Base-by-base conservation (phyloP, 176 grass and related monocot genomes). In the Hordeum vulgare region DNA sequence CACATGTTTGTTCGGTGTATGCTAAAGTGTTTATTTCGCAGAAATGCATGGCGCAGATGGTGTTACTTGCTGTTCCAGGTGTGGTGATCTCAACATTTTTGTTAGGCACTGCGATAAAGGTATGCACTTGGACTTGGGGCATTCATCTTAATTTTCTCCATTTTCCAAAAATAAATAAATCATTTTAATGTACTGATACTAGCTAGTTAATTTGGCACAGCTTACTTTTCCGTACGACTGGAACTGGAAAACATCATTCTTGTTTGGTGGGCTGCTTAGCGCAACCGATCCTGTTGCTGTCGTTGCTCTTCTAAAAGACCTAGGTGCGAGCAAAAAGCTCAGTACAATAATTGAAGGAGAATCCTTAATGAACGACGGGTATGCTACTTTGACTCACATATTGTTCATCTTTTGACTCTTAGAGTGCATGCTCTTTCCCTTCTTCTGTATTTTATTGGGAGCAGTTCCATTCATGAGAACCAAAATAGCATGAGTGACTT, bases 301-400 rank as follows among this genome's bases (percentile, higher is more conserved):
- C 64, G 96, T 98, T 61, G 96, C 96, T 11, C 79, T 95, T 41
- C 85, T 98, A n/a, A 98, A 93, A 86, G 96, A 95, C 71, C 89
- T 98, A 41, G 93, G 93, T 59, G 96, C 96, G 71, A 93, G 91
- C 87, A 95, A 98, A 92, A 98, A 95, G 69, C 75, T 98, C 68
- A 95, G 73, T 27, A 98, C 96, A 34, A 92, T 98, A 69, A 98
- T 98, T 76, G 96, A 98, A 75, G 96, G 96, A 78, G 96, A 95
- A 89, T 93, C 93, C 11, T 75, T 98, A 44, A 98, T 98, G 89
- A 98, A 98, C 14, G 93, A 98, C 47, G 96, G 96, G 96, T 98
- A 95, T 66, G 25, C 25, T 40, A 21, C 39, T 24, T 10, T 73
- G 31, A 23, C 40, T 31, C 41, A 26, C 42, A 20, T 40, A 11